Base-by-base conservation (phyloP, 1,284 basidiomycete species). In the Puccinia novopanici region DNA sequence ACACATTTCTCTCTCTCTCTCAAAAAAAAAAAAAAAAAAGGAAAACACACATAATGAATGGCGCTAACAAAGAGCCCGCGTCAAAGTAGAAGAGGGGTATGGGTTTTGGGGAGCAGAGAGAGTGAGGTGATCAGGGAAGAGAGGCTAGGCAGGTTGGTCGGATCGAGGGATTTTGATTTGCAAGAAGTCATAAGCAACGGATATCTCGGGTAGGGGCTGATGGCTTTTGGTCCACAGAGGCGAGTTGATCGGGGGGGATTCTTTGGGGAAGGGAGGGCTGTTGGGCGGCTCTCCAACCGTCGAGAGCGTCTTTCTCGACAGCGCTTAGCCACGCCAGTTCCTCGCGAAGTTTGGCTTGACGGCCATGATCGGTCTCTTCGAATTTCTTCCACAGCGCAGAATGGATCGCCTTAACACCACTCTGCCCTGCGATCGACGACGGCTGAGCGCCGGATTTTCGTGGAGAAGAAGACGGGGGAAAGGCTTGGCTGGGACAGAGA, bases 131-230 rank as follows among this genome's bases (percentile, higher is more conserved):
- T n/a, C 52, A 22, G 6, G 15, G 45, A 54, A 54, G 22, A 17
- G 5, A 6, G 55, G 6, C n/a, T 27, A 57, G n/a, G 8, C 4
- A 27, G 15, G 9, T n/a, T 10, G 22, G 27, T 77, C 75, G 37
- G 75, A 24, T 17, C 76, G 24, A 15, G 54, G 52, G 2, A 78
- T 3, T 37, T 78, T 78, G 52, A 78, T 59, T 30, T 78, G 76
- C 70, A 80, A 40, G 40, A 80, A 75, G 27, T 76, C 79, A 59
- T 76, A 67, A 52, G 63, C 63, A n/a, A 75, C 40, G 4, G 34
- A 42, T 10, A 74, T 57, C 2, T 13, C 27, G 10, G 30, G 27
- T 17, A 34, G 24, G 42, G 13, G 45, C 9, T 13, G 19, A 30
- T 3, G 9, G 8, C 9, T 52, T 54, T 52, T 50, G 48, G 68